A percentile compares a stretch with the other conserved stretches of the same genome.
Conservation (phyloP, 768 basidiomycete species). For the Naematelia encephala region DNA sequence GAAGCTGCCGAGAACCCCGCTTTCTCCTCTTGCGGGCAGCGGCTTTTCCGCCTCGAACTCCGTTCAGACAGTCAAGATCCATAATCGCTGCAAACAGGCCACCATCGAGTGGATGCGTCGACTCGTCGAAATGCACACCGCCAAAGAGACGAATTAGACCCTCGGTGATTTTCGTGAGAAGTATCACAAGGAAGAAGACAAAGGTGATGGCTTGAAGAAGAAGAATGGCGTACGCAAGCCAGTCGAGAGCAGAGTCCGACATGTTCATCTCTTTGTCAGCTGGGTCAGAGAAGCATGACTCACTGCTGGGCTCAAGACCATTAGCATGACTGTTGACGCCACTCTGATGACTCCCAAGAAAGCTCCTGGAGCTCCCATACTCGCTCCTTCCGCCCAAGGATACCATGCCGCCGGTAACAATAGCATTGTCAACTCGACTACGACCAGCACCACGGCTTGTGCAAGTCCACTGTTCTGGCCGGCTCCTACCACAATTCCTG, state of each 20-base stretch:
- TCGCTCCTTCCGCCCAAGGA: slow-evolving; percentile 93
- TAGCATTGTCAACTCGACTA: slow-evolving; percentile 81
- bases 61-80: slow-evolving; percentile 68
- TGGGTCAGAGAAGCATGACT: slow-evolving; percentile 47
- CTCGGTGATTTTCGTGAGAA: slow-evolving; percentile 79
- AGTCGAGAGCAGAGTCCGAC: slow-evolving; percentile 72
- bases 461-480: slow-evolving; percentile 86
- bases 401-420: slow-evolving; percentile 89
- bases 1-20: slow-evolving; percentile 37
- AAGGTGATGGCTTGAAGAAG: slow-evolving; percentile 75
- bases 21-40: slow-evolving; percentile 36
- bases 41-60: slow-evolving; percentile 58
- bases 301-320: slow-evolving; percentile 85
- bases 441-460: slow-evolving; percentile 83
- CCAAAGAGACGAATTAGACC: slow-evolving; percentile 73
- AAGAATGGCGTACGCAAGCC: slow-evolving; percentile 92
- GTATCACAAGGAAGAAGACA: slow-evolving; percentile 74
- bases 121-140: slow-evolving; percentile 76
- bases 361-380: slow-evolving; percentile 95
- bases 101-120: slow-evolving; percentile 71
- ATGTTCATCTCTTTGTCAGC: slow-evolving; percentile 68
- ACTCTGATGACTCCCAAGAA: slow-evolving; percentile 87
- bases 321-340: slow-evolving; percentile 80
- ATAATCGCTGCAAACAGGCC: slow-evolving; percentile 71
- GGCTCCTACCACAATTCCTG: slow-evolving; percentile 81